Base-by-base conservation (phyloP, 2,329 filamentous ascomycete species). In the Colletotrichum endophyticum region DNA sequence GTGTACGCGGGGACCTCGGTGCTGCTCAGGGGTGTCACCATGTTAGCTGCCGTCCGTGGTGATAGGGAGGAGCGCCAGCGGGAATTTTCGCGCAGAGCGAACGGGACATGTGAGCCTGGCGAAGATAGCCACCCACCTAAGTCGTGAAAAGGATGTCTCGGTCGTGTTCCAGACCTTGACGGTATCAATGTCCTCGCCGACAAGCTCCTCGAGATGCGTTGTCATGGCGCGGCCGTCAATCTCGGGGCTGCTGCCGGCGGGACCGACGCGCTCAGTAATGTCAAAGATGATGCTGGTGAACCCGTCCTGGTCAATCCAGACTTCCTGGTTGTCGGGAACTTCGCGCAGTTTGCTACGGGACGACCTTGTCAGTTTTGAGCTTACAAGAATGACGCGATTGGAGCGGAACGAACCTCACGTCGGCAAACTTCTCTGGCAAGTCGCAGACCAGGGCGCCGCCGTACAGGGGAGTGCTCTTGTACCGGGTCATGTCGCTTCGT, bases 221-320 rank as follows among this genome's bases (percentile, higher is more conserved):
- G 92, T 92, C 81, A 94, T 86, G 27, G 95, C 95, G 61, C 90
- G 91, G 72, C 94, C 93, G 80, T 96, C 92, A 44, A 91, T 91
- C 81, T 92, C 90, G 22, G 92, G 88, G 3, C 88, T 85, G 57
- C 85, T 87, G 34, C 89, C 88, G 6, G 91, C 81, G 16, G 85
- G 83, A 76, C 91, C 91, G 27, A 98, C 93, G 72, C 95, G 94
- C 87, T 98, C 94, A 71, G 95, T 94, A 81, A 99, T 95, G 81
- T 99, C 96, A 84, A 98, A 91, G 80, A 98, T 96, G 83, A 98
- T 93, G 85, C 92, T 96, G 5, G 95, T 95, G 84, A 96, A 96
- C 66, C 95, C 96, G 78, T 94, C 90, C 78, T 91, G 90, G 83
- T 98, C 95, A 81, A 98, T 93, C 87, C 93, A 98, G 80, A 98